Evolutionary conservation across 2,329 filamentous ascomycete species (phyloP), one percentile per base, ranked within the genome.

Genomic region (Niveomyces coronatus): DNA sequence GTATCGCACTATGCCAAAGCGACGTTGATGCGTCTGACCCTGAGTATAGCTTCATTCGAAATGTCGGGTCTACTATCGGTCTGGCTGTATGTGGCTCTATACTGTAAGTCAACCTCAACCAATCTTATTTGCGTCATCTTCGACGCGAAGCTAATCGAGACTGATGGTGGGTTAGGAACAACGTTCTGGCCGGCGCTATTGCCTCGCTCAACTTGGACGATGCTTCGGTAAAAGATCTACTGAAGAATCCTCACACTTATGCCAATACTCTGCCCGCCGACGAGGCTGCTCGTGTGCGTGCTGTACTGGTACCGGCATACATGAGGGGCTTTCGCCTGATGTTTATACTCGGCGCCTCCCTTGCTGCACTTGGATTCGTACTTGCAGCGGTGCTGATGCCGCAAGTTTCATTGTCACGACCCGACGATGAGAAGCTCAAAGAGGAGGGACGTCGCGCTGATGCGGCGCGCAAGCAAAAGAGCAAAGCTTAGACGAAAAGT

Each of bases 321-420:
- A 47, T 51, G 14, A 44, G 47, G 20, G 57, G 51, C 1, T 64
- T 64, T 18, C 50, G 58, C 3, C 47, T 61, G 7, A 60, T 64
- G 28, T 64, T 64, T n/a, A 41, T 61, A 2, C 43, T 60, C 1
- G 57, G 59, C 1, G 60, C 61, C 1, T 50, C 51, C 1, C 39
- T 64, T 11, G 57, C 58, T 2, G 54, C 51, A 2, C 27, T 59
- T 3, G 56, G 55, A 2, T 63, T 64, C 22, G 32, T 62, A 1
- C 31, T 64, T 5, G 56, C 61, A 0, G 58, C 58, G n/a, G 41
- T 58, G 0, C 40, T 64, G 33, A 62, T 64, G 57, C 60, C 60
- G 0, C 61, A 64, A 18, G 51, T 63, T 1, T 55, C 62, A 17
- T 47, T 64, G 17, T 36, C 49, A 9, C 46, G 60, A 6, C 54